phyloP scores from a whole-genome alignment of 805 yeast genomes.

The Candida gorgasii region DNA sequence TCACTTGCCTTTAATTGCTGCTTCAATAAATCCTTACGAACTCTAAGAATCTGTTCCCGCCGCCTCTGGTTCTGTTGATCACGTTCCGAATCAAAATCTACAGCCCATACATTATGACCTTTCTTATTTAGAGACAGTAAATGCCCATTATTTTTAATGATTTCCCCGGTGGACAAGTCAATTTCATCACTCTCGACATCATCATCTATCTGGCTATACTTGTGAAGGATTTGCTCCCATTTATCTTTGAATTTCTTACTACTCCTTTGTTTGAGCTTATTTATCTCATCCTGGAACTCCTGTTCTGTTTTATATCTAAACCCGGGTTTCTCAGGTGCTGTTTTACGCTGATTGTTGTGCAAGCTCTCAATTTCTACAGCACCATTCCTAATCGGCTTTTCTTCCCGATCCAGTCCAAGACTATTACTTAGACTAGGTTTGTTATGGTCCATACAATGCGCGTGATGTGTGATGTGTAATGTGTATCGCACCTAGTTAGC shows the following conservation, averaged over 20 bases:
- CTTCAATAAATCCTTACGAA: slow-evolving; percentile 17
- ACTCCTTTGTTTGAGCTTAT: slow-evolving; percentile 29
- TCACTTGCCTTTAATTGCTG: slow-evolving; percentile 18
- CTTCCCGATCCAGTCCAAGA: no score
- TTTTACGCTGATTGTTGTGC: no score
- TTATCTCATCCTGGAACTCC: slow-evolving; percentile 25
- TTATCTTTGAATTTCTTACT: slow-evolving; percentile 25
- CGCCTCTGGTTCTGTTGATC: slow-evolving; percentile 14
- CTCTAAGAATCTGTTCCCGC: slow-evolving; percentile 12
- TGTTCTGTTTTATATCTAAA: slow-evolving; percentile 14
- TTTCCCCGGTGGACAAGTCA: slow-evolving; percentile 65
- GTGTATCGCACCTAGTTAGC: no score
- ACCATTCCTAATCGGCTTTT: no score
- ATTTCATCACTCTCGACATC: slow-evolving; percentile 60
- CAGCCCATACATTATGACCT: slow-evolving; percentile 36
- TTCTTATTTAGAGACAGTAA: slow-evolving; percentile 43
- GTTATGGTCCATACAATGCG: no score
- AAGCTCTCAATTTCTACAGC: no score
- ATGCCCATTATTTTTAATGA: slow-evolving; percentile 71
- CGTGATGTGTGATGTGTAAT: no score
- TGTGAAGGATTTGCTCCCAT: slow-evolving; percentile 57
- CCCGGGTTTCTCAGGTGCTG: no score
- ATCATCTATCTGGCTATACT: slow-evolving; percentile 49
- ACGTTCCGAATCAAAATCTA: slow-evolving; percentile 30
- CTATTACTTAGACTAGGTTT: no score